phyloP scores from a whole-genome alignment of 2,329 filamentous ascomycete species.

The Fusarium sulawesiense region DNA sequence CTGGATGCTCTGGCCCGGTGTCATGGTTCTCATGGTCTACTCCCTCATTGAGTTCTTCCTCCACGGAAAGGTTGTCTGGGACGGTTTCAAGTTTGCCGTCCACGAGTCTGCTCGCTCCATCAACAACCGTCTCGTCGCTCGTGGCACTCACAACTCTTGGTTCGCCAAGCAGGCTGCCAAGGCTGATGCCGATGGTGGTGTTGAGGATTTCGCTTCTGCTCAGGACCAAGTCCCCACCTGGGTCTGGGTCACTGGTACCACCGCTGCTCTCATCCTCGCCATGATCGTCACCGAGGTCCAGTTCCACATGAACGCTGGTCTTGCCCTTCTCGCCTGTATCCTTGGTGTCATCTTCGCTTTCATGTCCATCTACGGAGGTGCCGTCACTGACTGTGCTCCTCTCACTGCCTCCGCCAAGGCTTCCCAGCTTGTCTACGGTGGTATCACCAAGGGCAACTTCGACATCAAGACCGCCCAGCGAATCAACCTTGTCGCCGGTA shows the following conservation, averaged over 20 bases:
- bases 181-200: constrained; percentile 46
- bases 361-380: constrained; percentile 61
- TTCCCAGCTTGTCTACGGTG: constrained; percentile 75
- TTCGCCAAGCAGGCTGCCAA: constrained; percentile 53
- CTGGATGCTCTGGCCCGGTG: constrained; percentile 59
- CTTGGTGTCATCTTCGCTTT: constrained; percentile 70
- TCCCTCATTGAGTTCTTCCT: constrained; percentile 56
- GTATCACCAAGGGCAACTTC: constrained; percentile 68
- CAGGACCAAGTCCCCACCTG: constrained; percentile 63
- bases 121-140: constrained; percentile 48
- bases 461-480: constrained; percentile 64
- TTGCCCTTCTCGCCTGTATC: constrained; percentile 65
- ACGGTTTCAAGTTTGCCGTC: constrained; percentile 51
- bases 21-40: constrained; percentile 58
- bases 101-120: constrained; percentile 47
- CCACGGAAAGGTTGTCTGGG: constrained; percentile 53
- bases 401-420: constrained; percentile 75
- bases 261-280: constrained; percentile 63
- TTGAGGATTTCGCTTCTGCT: constrained; percentile 56
- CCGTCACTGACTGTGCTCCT: constrained; percentile 69
- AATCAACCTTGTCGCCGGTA: constrained; percentile 74
- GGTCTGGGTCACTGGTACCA: constrained; percentile 62
- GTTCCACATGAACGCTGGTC: constrained; percentile 67
- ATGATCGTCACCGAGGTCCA: constrained; percentile 63
- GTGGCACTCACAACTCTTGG: constrained; percentile 49